phyloP scores from a whole-genome alignment of 257 asterid species.

The Ballota nigra region DNA sequence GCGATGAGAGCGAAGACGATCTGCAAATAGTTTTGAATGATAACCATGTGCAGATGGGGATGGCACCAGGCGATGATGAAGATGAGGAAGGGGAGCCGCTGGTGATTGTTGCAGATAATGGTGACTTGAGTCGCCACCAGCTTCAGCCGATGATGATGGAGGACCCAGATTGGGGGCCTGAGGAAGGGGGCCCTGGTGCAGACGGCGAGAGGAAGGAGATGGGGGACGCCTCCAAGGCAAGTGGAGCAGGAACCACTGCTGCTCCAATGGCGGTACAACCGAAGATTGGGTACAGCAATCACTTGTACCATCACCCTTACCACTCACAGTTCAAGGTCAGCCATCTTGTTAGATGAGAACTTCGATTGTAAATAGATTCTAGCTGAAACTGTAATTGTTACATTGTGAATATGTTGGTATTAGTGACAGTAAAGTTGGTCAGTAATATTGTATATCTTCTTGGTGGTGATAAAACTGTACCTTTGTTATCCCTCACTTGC shows the following conservation, averaged over 20 bases:
- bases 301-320: conserved; percentile 24
- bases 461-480: conserved; percentile 11
- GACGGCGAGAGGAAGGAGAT: conserved; percentile 72
- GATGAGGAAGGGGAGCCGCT: conserved; percentile 50
- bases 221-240: conserved; percentile 54
- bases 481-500: background rate
- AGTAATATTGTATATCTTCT: conserved; percentile 21
- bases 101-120: conserved; percentile 74
- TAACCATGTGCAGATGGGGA: conserved; percentile 27
- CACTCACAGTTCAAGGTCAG: conserved; percentile 23
- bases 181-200: conserved; percentile 52
- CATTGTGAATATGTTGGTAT: conserved; percentile 3
- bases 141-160: conserved; percentile 47
- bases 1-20: conserved; percentile 31
- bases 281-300: conserved; percentile 65
- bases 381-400: conserved; percentile 22
- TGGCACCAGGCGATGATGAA: conserved; percentile 20
- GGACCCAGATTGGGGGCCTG: conserved; percentile 73
- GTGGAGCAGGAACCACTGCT: conserved; percentile 45
- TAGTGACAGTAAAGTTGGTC: conserved; percentile 23
- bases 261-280: conserved; percentile 46
- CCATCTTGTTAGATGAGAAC: conserved; percentile 20
- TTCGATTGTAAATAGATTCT: conserved; percentile 19
- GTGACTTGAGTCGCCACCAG: conserved; percentile 52
- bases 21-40: conserved; percentile 26